Evolutionary conservation across 2,329 filamentous ascomycete species (phyloP), one percentile per base, ranked within the genome.

Genomic region (Saccharata proteae): DNA sequence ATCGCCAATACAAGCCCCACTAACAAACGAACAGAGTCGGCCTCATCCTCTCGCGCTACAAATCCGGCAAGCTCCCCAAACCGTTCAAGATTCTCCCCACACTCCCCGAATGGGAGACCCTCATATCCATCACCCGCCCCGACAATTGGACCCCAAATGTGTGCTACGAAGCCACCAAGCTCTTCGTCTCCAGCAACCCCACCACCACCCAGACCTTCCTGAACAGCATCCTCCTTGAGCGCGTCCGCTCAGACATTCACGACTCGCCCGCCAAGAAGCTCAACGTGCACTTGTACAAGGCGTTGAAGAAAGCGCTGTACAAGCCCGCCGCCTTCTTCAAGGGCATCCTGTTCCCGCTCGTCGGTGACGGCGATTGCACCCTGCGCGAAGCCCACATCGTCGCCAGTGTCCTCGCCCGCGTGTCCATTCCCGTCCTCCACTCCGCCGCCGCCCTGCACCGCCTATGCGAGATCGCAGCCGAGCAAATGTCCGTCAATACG

Each of bases 301-400:
- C 84, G 0, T 65, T 98, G 35, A 94, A 94, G 61, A 93, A 93
- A 54, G 75, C 74, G 6, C 68, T 94, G 10, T 94, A 93, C 65
- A 93, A 93, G 55, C 90, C 90, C 5, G 79, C 83, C 0, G 85
- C 86, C 12, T 98, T 93, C 59, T 98, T 98, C 71, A 93, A 94
- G 56, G 90, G 86, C 4, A 75, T 98, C 44, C 66, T 98, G 11
- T 96, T 96, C 51, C 90, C 90, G 1, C 70, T 98, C 12, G 77
- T 93, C 7, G 73, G 72, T 6, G 80, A 77, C 30, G 82, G 84
- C 16, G 84, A 78, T n/a, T 94, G 86, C 61, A 93, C 86, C 0
- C 61, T 96, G 30, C 75, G 86, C 30, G 90, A 98, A 58, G 90
- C 90, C 4, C 77, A 84, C 44, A 96, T 98, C 43, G 73, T 98